Evolutionary conservation across 192 early-diverging fungal species (phyloP), one percentile per base, ranked within the genome.

Genomic region (Chytriomyces hyalinus): DNA sequence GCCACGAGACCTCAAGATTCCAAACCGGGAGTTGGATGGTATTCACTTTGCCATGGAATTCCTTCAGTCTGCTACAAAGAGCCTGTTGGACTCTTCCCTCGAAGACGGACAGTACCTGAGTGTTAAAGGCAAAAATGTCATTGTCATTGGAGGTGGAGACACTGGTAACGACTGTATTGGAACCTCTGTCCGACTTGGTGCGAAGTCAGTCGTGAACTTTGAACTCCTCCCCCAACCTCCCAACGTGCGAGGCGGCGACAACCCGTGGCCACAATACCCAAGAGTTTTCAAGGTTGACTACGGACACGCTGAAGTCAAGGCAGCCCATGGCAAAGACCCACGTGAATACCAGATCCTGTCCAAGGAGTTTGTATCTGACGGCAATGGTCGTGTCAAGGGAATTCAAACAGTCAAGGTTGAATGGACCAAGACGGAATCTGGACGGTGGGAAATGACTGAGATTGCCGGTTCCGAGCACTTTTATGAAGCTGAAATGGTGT

Each of bases 21-120:
- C 93, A 17, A 92, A 92, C 80, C 89, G 97, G 49, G 85, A 93
- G 69, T 81, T 94, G 72, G 88, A 94, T 70, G 96, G 96, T 69
- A 91, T 98, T 74, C 94, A 98, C 87, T 99, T 97, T 87, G 97
- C 97, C 62, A 98, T 99, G 96, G 97, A 99, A 75, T 99, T 90
- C 84, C 85, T 99, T 80, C 93, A 95, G 65, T 86, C 87, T 62
- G 97, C 93, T 84, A 97, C 96, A 15, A 93, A 96, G 84, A 86
- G 85, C 28, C 85, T 99, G 50, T 82, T 99, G 49, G 93, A 95
- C 82, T 93, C 87, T 44, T 89, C 92, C 26, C 82, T 96, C 45
- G 79, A 84, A 65, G 90, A 95, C 81, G 90, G 87, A 61, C 81
- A 88, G 62, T 94, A 91, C 84, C 80, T 99, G 72, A 90, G 82